phyloP scores from a whole-genome alignment of 1,139 yeast genomes.

The Tardiomyces blankii region DNA sequence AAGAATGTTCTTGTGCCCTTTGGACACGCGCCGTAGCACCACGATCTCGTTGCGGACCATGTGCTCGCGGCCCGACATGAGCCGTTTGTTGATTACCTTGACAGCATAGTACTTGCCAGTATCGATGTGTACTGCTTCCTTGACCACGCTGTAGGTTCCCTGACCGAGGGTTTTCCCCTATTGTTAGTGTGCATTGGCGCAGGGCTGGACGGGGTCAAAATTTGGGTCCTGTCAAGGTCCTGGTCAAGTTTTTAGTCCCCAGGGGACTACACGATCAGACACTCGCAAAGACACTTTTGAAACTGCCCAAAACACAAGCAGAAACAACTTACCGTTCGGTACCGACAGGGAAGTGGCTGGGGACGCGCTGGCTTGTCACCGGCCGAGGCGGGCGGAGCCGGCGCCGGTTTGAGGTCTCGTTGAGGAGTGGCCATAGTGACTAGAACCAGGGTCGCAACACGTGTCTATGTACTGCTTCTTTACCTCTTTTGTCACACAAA shows the following conservation, averaged over 20 bases:
- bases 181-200: background rate
- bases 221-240: too few relatives aligned
- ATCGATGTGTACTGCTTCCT: conserved; percentile 29
- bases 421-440: too few relatives aligned
- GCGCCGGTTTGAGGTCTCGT: background rate
- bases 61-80: conserved; percentile 35
- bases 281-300: background rate
- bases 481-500: too few relatives aligned
- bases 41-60: conserved; percentile 46
- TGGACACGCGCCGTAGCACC: conserved; percentile 36
- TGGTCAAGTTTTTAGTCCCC: too few relatives aligned
- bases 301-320: background rate
- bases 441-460: too few relatives aligned
- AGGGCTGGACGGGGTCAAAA: conserved; percentile 2
- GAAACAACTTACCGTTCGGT: conserved; percentile 13
- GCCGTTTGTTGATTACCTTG: conserved; percentile 31
- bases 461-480: too few relatives aligned
- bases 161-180: conserved; percentile 22
- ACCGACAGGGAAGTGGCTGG: conserved; percentile 20
- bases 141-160: conserved; percentile 32
- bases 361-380: conserved; percentile 1
- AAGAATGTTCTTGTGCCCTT: conserved; percentile 47
- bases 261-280: too few relatives aligned
- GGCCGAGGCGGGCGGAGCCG: background rate
- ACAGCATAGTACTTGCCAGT: conserved; percentile 32